Evolutionary conservation across 495 filamentous ascomycete species (phyloP).

Genomic region (Lepidopterella palustris): DNA sequence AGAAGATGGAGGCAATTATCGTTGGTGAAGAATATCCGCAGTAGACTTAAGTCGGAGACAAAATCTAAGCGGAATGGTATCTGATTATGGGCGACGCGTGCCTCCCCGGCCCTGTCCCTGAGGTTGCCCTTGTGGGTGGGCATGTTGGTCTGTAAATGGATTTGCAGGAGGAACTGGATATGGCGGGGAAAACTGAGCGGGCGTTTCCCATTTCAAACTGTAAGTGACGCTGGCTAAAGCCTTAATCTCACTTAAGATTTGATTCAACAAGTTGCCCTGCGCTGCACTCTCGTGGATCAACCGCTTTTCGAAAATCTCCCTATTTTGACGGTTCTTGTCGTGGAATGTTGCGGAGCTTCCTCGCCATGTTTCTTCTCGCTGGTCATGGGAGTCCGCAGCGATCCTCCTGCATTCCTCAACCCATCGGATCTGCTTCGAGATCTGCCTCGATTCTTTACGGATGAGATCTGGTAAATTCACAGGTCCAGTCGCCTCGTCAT

Average conservation of each 20-base stretch:
- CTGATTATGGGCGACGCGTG: background rate
- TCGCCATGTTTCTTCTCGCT: conserved; percentile 35
- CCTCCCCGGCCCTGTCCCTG: background rate
- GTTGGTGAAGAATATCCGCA: no score
- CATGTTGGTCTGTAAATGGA: conserved; percentile 12
- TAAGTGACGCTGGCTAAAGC: conserved; percentile 5
- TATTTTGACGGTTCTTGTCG: conserved; percentile 26
- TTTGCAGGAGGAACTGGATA: conserved; percentile 2
- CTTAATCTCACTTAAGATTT: conserved; percentile 24
- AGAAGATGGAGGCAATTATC: no score
- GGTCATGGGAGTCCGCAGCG: conserved; percentile 24
- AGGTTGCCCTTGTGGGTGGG: background rate
- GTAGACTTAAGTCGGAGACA: no score
- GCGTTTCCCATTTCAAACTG: conserved; percentile 28
- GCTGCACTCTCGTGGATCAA: conserved; percentile 23
- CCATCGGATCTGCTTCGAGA: conserved; percentile 34
- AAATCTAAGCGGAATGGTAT: no score
- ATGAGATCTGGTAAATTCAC: conserved; percentile 7
- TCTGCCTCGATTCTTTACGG: conserved; percentile 19
- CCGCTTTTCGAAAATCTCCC: conserved; percentile 30
- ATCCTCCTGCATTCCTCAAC: conserved; percentile 33
- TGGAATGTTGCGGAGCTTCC: conserved; percentile 33
- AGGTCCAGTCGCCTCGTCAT: conserved; percentile 1
- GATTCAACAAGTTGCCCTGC: conserved; percentile 20
- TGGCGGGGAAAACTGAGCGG: conserved; percentile 4